A percentile compares a stretch with the other conserved stretches of the same genome.
Conservation (phyloP, 768 basidiomycete species). For the Pleurotus djamor region DNA sequence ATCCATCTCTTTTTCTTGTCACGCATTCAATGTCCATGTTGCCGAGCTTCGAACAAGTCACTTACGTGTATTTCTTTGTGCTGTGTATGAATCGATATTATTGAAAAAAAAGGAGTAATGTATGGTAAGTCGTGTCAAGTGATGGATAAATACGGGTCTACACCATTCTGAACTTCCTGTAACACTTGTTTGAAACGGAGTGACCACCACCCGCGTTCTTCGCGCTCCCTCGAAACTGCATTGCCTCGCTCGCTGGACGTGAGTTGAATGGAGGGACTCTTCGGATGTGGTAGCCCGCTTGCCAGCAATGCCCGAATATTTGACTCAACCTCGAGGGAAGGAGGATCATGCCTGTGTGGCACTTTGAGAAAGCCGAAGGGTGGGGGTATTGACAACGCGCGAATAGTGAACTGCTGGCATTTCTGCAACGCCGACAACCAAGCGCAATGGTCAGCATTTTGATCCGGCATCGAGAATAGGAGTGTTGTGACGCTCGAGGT, state of each 20-base stretch:
- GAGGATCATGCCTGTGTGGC: constrained; percentile 17
- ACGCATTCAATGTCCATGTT: too few relatives aligned
- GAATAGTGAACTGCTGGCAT: constrained; percentile 47
- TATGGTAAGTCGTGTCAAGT: neutral
- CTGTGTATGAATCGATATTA: neutral
- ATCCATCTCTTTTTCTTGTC: neutral
- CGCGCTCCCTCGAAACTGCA: constrained; percentile 44
- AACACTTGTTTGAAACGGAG: constrained; percentile 63
- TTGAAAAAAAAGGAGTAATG: neutral
- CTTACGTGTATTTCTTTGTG: too few relatives aligned
- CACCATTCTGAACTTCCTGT: constrained; percentile 45
- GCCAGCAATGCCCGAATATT: constrained; percentile 34
- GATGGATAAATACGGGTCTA: constrained; percentile 6
- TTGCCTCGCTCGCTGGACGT: constrained; percentile 12
- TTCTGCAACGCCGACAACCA: constrained; percentile 56
- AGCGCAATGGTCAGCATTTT: constrained; percentile 7
- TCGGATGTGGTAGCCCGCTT: constrained; percentile 59
- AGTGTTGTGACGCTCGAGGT: constrained; percentile 26
- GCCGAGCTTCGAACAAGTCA: too few relatives aligned
- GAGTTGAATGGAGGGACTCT: constrained; percentile 69
- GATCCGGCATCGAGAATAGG: constrained; percentile 24
- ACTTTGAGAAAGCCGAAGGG: constrained; percentile 11
- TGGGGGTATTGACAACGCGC: constrained; percentile 27
- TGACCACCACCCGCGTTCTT: constrained; percentile 77
- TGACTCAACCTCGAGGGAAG: constrained; percentile 25